Evolutionary conservation across 768 basidiomycete species (phyloP).

Genomic region (Amanita inopinata): DNA sequence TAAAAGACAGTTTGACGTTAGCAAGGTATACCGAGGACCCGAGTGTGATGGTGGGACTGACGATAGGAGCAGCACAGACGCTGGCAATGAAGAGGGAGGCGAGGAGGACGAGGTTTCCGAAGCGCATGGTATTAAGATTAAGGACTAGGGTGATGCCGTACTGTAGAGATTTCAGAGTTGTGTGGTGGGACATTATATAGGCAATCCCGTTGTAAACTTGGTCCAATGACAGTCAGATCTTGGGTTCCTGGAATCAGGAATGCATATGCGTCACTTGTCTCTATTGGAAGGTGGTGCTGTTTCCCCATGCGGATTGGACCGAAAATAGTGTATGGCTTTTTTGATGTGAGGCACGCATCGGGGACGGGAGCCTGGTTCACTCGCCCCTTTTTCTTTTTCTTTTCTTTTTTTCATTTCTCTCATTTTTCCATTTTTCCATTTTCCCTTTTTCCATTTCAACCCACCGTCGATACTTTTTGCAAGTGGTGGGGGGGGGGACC

Average conservation of each 20-base stretch:
- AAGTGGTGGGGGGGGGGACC: too few relatives aligned
- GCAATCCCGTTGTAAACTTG: neutral
- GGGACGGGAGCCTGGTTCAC: conserved; percentile 3
- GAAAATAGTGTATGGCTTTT: neutral
- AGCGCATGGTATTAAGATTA: neutral
- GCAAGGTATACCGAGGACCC: too few relatives aligned
- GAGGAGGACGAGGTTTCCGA: neutral
- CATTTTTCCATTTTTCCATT: too few relatives aligned
- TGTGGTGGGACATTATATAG: conserved; percentile 1
- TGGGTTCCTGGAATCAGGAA: conserved; percentile 2
- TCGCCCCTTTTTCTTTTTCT: neutral
- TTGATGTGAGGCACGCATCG: neutral
- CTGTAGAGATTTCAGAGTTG: too few relatives aligned
- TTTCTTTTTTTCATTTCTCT: too few relatives aligned
- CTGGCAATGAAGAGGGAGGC: neutral
- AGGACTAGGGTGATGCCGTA: conserved; percentile 1
- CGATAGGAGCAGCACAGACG: neutral
- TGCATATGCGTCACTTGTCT: neutral
- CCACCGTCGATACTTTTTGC: too few relatives aligned
- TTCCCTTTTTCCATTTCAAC: too few relatives aligned
- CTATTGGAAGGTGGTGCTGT: neutral
- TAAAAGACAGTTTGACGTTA: too few relatives aligned
- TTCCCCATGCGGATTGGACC: neutral
- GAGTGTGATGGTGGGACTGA: too few relatives aligned
- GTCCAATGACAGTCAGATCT: conserved; percentile 1